phyloP scores from a whole-genome alignment of 306 rosid species.

The Fagus crenata region DNA sequence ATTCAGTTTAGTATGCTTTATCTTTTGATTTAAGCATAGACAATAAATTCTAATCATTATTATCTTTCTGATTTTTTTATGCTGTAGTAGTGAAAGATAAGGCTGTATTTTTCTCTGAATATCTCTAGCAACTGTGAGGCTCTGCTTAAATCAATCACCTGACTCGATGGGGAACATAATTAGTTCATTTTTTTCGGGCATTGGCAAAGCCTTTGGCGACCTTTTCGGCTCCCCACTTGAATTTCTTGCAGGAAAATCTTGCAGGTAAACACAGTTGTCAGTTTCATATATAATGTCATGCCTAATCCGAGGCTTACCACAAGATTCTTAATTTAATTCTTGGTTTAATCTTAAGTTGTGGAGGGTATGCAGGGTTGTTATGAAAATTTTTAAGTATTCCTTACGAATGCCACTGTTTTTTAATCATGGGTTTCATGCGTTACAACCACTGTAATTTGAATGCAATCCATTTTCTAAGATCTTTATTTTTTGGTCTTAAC shows the following conservation, averaged over 20 bases:
- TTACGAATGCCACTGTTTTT: background rate
- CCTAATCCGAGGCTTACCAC: background rate
- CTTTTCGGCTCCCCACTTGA: slow-evolving; percentile 54
- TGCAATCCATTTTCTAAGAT: background rate
- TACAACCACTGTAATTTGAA: background rate
- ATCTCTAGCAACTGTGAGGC: slow-evolving; percentile 9
- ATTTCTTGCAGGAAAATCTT: slow-evolving; percentile 66
- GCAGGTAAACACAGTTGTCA: slow-evolving; percentile 45
- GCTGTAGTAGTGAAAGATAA: background rate
- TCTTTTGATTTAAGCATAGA: background rate
- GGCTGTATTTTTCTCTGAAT: background rate
- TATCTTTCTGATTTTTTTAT: too few relatives aligned
- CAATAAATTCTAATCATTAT: background rate
- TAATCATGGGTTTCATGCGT: background rate
- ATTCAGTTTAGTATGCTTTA: background rate
- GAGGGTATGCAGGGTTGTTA: background rate
- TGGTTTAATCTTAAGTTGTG: background rate
- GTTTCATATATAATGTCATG: background rate
- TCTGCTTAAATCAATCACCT: slow-evolving; percentile 6
- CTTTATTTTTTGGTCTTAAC: background rate
- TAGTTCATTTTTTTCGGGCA: slow-evolving; percentile 50
- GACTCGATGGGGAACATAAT: slow-evolving; percentile 53
- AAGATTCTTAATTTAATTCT: background rate
- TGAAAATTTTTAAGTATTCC: background rate
- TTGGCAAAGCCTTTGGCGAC: slow-evolving; percentile 46